Evolutionary conservation across 371 early-diverging fungal genomes (phyloP).

Genomic region (Chytridium lagenaria): DNA sequence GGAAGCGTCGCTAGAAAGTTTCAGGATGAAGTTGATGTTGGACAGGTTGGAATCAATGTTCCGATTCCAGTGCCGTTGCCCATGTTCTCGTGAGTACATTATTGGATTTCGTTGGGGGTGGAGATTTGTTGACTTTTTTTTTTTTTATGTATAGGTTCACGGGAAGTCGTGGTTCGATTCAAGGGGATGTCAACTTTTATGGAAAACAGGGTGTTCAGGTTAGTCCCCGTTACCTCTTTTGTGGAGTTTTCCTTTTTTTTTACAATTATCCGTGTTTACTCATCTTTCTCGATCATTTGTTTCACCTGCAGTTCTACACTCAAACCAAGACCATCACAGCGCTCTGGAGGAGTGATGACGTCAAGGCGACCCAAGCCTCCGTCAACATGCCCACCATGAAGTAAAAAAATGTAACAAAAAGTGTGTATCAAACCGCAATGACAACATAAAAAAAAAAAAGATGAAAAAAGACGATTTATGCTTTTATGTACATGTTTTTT

Average conservation of each 20-base stretch:
- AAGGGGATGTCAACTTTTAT: slow-evolving; percentile 97
- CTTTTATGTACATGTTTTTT: too few relatives aligned
- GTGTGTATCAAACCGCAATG: background rate
- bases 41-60: slow-evolving; percentile 86
- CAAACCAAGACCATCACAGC: slow-evolving; percentile 94
- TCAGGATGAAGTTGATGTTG: slow-evolving; percentile 87
- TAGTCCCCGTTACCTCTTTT: background rate
- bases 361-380: slow-evolving; percentile 41
- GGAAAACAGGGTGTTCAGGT: slow-evolving; percentile 62
- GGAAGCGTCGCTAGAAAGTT: slow-evolving; percentile 92
- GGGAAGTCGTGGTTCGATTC: slow-evolving; percentile 91
- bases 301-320: slow-evolving; percentile 94
- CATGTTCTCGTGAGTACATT: slow-evolving; percentile 84
- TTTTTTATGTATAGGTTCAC: too few relatives aligned
- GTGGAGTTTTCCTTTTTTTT: too few relatives aligned
- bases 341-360: slow-evolving; percentile 90
- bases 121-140: too few relatives aligned
- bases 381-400: slow-evolving; percentile 79
- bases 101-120: too few relatives aligned
- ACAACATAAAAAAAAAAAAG: too few relatives aligned
- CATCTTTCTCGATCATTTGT: too few relatives aligned
- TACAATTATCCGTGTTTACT: too few relatives aligned
- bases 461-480: too few relatives aligned
- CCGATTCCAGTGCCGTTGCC: slow-evolving; percentile 98
- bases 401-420: background rate